phyloP scores from a whole-genome alignment of 2,329 filamentous ascomycete genomes.

The Penicillium hesseltinei region DNA sequence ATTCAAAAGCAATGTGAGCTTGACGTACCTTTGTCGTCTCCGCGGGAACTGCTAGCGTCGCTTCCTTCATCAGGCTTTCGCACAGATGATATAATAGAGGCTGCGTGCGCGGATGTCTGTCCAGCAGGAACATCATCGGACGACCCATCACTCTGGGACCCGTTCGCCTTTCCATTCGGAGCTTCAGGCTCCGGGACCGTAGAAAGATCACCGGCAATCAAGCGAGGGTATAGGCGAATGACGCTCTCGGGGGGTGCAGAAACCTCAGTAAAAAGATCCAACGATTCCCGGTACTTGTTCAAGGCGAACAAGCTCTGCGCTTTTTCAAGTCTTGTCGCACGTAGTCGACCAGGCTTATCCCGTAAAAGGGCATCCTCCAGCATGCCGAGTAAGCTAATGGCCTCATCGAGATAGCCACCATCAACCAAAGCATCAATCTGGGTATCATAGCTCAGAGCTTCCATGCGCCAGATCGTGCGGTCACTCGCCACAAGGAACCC shows the following conservation, averaged over 20 bases:
- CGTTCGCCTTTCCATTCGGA: conserved; percentile 35
- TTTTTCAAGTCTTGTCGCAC: conserved; percentile 88
- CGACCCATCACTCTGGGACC: conserved; percentile 28
- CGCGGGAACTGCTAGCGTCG: conserved; percentile 41
- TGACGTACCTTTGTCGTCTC: conserved; percentile 27
- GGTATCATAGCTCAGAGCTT: conserved; percentile 82
- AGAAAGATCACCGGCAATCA: conserved; percentile 80
- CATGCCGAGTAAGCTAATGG: conserved; percentile 82
- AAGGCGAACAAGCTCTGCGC: conserved; percentile 79
- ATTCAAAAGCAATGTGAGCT: not conserved
- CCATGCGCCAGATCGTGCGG: conserved; percentile 93
- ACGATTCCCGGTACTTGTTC: conserved; percentile 77
- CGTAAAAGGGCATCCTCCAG: conserved; percentile 86
- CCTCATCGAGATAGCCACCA: conserved; percentile 77
- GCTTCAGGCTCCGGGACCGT: conserved; percentile 52
- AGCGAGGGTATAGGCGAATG: conserved; percentile 75
- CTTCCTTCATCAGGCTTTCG: conserved; percentile 40
- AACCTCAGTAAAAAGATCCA: conserved; percentile 89
- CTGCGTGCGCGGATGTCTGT: conserved; percentile 32
- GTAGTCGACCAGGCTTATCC: conserved; percentile 75
- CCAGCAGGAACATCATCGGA: conserved; percentile 27
- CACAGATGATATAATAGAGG: conserved; percentile 41
- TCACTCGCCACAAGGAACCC: conserved; percentile 93
- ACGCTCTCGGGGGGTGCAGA: conserved; percentile 87
- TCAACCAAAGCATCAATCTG: conserved; percentile 81